Base-by-base conservation (phyloP, 768 basidiomycete species). In the Phlebiopsis flavidoalba region DNA sequence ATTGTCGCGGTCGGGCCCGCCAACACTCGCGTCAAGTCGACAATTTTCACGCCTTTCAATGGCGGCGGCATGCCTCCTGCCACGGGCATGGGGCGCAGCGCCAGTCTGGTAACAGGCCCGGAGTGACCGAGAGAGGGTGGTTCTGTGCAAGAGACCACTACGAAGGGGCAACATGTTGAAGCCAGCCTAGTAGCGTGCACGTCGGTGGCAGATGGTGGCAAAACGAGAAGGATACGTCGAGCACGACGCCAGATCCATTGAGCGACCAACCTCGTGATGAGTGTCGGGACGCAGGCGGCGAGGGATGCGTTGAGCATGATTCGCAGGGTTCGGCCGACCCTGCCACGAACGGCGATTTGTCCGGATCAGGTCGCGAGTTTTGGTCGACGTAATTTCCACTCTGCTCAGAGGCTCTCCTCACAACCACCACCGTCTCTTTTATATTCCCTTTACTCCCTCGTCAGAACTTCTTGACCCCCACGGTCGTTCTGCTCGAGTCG, bases 1-100 rank as follows among this genome's bases (percentile, higher is more conserved):
- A 95, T 91, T 1, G 93, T 91, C n/a, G 89, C 85, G 1, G 88
- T 89, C 35, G 94, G 94, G 0, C 93, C 94, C n/a, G 94, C 94
- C 53, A 98, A 76, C 0, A 97, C 89, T 31, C 95, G 83, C 14
- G 94, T 93, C 58, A 97, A 74, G 73, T 98, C 95, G 22, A 98
- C 78, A n/a, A 97, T 82, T 67, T 81, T 85, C 64, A 95, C 77
- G 15, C 91, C 93, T 63, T 81, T 78, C 61, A 98, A 74, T 2
- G 95, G 95, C 0, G 91, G 91, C 0, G 84, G 78, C 24, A 92
- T 91, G 53, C 86, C 89, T 49, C 60, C 54, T n/a, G 53, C 26
- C 7, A 53, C 55, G n/a, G n/a, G 35, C 55, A 35, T 49, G 21
- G 7, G 47, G 35, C 21, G 54, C 26, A 6, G 63, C 24, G 33